Conservation (phyloP, 2,329 filamentous ascomycete genomes). For the Pseudogymnoascus verrucosus region DNA sequence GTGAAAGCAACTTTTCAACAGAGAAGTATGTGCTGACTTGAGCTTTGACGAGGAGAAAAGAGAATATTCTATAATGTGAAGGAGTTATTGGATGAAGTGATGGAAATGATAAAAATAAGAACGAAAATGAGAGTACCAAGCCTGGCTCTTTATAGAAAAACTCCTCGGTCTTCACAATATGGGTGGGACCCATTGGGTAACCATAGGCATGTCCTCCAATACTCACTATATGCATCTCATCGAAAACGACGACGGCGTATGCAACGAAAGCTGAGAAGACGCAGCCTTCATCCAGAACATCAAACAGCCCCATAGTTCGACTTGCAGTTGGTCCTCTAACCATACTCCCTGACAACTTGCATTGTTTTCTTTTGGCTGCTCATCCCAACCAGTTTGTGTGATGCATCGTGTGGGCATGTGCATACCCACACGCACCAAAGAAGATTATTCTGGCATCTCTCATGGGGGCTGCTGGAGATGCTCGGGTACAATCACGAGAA, state of each 20-base stretch:
- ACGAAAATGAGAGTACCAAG: background rate
- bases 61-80: background rate
- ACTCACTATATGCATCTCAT: background rate
- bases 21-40: background rate
- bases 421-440: background rate
- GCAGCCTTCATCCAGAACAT: background rate
- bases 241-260: background rate
- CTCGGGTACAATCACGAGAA: background rate
- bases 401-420: background rate
- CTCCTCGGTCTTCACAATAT: background rate
- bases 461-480: background rate
- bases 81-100: background rate
- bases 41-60: background rate
- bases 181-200: constrained; percentile 5
- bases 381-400: background rate
- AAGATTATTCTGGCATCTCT: background rate
- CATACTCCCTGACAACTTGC: background rate
- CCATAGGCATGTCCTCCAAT: background rate
- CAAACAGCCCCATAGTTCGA: background rate
- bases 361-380: background rate
- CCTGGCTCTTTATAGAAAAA: constrained; percentile 5
- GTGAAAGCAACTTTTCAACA: background rate
- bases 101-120: background rate
- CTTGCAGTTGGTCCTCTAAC: background rate
- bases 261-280: background rate